These are phyloP conservation scores for Sungouiozyma intestinalis DNA, from an alignment of 805 yeast species.

Conservation along the genomic window DNA sequence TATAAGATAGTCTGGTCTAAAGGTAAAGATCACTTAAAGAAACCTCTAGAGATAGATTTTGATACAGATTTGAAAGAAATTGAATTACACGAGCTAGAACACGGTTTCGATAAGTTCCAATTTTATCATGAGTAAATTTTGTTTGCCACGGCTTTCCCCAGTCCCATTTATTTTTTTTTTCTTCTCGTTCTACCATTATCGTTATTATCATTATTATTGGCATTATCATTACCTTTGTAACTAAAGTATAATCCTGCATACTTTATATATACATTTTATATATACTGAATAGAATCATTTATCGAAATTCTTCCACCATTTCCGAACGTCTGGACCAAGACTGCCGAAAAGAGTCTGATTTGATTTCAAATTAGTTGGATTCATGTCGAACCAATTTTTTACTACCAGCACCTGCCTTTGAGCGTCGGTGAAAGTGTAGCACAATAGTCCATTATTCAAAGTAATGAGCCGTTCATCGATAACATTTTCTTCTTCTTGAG, in stretches of 20 bases:
- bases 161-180: background rate
- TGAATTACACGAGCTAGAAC: constrained; percentile 42
- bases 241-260: background rate
- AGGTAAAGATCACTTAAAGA: constrained; percentile 38
- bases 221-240: background rate
- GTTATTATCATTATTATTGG: background rate
- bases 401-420: constrained; percentile 13
- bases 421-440: constrained; percentile 19
- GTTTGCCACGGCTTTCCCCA: background rate
- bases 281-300: background rate
- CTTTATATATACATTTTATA: background rate
- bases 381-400: constrained; percentile 24
- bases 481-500: constrained; percentile 6
- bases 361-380: constrained; percentile 1
- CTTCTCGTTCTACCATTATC: background rate
- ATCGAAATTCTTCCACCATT: constrained; percentile 16
- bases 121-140: constrained; percentile 6
- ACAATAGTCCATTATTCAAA: constrained; percentile 25
- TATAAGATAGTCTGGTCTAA: constrained; percentile 38
- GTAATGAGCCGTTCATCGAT: constrained; percentile 22
- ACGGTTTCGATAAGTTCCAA: constrained; percentile 15
- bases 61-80: constrained; percentile 44
- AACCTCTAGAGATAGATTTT: constrained; percentile 43
- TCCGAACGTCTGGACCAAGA: constrained; percentile 16
- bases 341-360: constrained; percentile 10